phyloP scores from a whole-genome alignment of 2,329 filamentous ascomycete genomes.

The Xylaria sp. region DNA sequence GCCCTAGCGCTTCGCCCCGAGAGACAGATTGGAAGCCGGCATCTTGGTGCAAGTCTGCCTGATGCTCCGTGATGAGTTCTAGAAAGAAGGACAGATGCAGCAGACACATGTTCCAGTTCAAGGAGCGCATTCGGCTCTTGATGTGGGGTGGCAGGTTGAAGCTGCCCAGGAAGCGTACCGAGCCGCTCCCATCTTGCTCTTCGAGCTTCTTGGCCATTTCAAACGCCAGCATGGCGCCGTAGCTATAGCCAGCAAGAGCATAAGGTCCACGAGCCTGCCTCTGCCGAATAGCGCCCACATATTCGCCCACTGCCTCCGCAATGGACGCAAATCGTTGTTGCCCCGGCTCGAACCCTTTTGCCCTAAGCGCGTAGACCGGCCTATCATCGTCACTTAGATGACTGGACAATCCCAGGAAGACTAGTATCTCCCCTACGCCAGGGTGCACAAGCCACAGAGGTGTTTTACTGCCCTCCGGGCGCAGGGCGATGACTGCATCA shows the following conservation, averaged over 20 bases:
- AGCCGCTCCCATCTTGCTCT: too few relatives aligned
- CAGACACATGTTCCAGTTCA: constrained; percentile 54
- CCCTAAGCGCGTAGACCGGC: constrained; percentile 59
- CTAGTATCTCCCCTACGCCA: constrained; percentile 56
- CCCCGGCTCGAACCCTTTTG: constrained; percentile 55
- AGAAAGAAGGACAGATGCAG: constrained; percentile 56
- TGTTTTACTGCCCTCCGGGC: constrained; percentile 45
- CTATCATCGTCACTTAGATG: constrained; percentile 53
- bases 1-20: too few relatives aligned
- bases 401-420: constrained; percentile 54
- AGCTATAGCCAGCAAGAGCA: constrained; percentile 63
- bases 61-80: constrained; percentile 48
- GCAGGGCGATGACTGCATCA: not conserved
- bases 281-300: constrained; percentile 54
- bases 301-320: constrained; percentile 54
- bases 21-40: constrained; percentile 50
- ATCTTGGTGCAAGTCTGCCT: not conserved
- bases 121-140: constrained; percentile 55
- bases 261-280: constrained; percentile 63
- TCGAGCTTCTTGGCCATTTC: constrained; percentile 61
- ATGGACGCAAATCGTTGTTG: constrained; percentile 54
- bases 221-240: constrained; percentile 62
- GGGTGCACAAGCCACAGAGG: constrained; percentile 57
- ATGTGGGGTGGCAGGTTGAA: constrained; percentile 63
- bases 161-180: constrained; percentile 57